Base-by-base conservation (phyloP, 2,329 filamentous ascomycete genomes). In the Xylariaceae sp. region DNA sequence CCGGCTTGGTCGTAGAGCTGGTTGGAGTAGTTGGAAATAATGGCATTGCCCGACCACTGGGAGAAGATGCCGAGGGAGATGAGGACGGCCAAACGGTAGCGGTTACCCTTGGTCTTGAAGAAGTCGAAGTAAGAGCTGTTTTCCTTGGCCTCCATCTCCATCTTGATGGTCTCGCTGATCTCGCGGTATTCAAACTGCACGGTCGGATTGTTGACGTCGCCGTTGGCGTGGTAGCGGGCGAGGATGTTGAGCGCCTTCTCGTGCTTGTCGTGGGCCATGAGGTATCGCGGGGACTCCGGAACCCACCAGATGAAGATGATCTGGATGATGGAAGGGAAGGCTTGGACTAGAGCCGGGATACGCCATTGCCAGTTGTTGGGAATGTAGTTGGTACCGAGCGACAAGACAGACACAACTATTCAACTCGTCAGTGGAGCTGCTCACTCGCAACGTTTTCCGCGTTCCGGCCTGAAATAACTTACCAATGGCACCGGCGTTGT, bases 171-270 rank as follows among this genome's bases (percentile, higher is more conserved):
- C 64, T 82, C 78, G 66, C 76, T 77, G 67, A 85, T 84, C 68
- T 85, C 81, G 35, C 73, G 73, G 68, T 74, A 82, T 64, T 84
- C 80, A 63, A 80, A 79, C 62, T 82, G 77, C 6, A 85, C 82
- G 12, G 76, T 76, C 9, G 76, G 68, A 67, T 83, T 72, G 54
- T 76, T 68, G 41, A 56, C 62, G 61, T 81, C 72, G 54, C 79
- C 79, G 60, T 80, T 79, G 59, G 75, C 81, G 62, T 85, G 82
- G 61, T 80, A 81, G 52, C 76, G 74, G 44, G 75, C 74, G 3
- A 86, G 75, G 6, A 81, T 78, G 1, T 68, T 58, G 35, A 81
- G 72, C 3, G 81, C 82, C 61, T 81, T 72, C 9, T 82, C 80
- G 63, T 76, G 73, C 50, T 76, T 73, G 56, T 78, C 78, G 57